phyloP scores from a whole-genome alignment of 345 rosid species.

The Raphanus raphanistrum region DNA sequence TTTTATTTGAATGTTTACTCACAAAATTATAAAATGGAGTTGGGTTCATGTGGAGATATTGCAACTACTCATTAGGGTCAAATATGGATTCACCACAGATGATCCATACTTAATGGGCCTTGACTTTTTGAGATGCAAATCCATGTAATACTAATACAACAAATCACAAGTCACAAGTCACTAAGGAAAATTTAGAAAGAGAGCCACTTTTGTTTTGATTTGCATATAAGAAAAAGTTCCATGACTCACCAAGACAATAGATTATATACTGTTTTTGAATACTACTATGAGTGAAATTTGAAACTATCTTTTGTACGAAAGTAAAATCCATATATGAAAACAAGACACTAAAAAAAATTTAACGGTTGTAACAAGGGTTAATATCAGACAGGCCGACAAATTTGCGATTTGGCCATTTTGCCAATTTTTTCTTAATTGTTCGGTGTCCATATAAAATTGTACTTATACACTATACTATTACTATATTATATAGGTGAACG shows the following conservation, averaged over 20 bases:
- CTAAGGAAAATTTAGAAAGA: not conserved
- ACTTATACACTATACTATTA: slow-evolving; percentile 1
- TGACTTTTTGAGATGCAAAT: not conserved
- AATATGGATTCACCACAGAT: not conserved
- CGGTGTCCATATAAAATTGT: not conserved
- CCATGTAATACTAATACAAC: not conserved
- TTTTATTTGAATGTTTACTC: not conserved
- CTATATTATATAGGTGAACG: slow-evolving; percentile 4
- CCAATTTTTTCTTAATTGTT: too few species aligned
- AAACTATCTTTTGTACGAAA: not conserved
- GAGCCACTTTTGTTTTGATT: not conserved
- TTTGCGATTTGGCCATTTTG: too few species aligned
- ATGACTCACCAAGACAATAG: not conserved
- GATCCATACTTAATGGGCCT: not conserved
- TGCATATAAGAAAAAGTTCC: not conserved
- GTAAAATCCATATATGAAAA: not conserved
- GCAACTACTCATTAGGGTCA: not conserved
- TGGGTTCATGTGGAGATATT: not conserved
- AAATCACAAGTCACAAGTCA: not conserved
- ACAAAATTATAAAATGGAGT: not conserved
- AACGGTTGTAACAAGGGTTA: not conserved
- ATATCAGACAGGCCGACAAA: not conserved
- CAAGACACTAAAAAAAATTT: not conserved
- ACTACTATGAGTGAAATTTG: not conserved
- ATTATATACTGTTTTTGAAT: not conserved